A percentile compares a stretch with the other conserved stretches of the same genome.
Evolutionary conservation across 75 land plant species (phyloP).

Genomic region (Larix kaempferi): DNA sequence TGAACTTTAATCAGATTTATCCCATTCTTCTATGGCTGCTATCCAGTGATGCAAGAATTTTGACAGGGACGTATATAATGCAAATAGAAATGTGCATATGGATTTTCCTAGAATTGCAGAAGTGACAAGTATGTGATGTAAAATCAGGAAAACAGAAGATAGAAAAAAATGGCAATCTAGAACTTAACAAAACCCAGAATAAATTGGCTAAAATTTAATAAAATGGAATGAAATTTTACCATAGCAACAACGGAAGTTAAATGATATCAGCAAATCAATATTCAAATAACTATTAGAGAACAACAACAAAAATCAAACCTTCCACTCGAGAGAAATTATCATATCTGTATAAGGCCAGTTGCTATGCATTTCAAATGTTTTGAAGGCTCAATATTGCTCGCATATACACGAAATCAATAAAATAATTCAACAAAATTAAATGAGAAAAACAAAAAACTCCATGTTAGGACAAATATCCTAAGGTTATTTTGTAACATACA

Average conservation of each 20-base stretch:
- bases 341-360: background rate
- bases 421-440: background rate
- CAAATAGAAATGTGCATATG: background rate
- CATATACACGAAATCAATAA: background rate
- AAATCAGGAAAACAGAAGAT: constrained; percentile 7
- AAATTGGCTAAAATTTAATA: background rate
- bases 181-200: background rate
- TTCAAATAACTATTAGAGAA: background rate
- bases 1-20: background rate
- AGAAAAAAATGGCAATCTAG: background rate
- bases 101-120: constrained; percentile 3
- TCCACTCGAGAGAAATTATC: background rate
- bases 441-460: background rate
- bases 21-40: background rate
- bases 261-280: background rate
- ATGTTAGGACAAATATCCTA: background rate
- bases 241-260: background rate
- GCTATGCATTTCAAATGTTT: background rate
- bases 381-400: background rate
- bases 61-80: background rate
- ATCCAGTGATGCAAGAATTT: background rate
- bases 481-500: background rate
- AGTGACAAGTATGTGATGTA: background rate
- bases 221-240: background rate
- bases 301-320: background rate